phyloP scores from a whole-genome alignment of 2,329 filamentous ascomycete species.

The Diaporthe nobilis region DNA sequence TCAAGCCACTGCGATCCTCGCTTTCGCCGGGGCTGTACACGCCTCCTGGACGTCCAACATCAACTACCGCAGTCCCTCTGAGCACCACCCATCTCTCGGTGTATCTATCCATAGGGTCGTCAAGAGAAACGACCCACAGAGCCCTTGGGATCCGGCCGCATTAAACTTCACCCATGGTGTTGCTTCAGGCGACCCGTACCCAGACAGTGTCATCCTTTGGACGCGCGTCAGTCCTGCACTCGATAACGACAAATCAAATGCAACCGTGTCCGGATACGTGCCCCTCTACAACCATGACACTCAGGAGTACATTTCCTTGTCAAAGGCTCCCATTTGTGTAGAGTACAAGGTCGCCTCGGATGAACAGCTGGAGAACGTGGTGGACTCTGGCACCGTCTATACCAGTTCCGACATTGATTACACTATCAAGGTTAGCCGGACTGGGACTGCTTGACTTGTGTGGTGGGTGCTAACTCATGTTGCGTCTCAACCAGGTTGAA shows the following conservation, averaged over 20 bases:
- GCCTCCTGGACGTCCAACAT: slow-evolving; percentile 56
- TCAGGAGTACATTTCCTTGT: slow-evolving; percentile 60
- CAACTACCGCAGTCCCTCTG: slow-evolving; percentile 73
- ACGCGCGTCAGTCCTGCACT: slow-evolving; percentile 57
- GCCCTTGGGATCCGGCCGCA: slow-evolving; percentile 59
- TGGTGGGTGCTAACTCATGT: background rate
- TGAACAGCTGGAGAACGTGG: slow-evolving; percentile 57
- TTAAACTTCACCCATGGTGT: slow-evolving; percentile 74
- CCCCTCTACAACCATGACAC: slow-evolving; percentile 60
- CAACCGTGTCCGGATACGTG: slow-evolving; percentile 56
- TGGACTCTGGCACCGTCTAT: slow-evolving; percentile 72
- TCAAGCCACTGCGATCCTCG: background rate
- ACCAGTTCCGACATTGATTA: slow-evolving; percentile 83
- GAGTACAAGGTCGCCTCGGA: slow-evolving; percentile 72
- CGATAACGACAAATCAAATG: slow-evolving; percentile 62
- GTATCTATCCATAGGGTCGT: slow-evolving; percentile 71
- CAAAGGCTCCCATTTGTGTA: slow-evolving; percentile 75
- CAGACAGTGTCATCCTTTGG: slow-evolving; percentile 69
- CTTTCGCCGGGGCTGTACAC: background rate
- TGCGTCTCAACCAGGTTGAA: slow-evolving; percentile 65
- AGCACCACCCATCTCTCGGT: slow-evolving; percentile 70
- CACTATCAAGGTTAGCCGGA: slow-evolving; percentile 72
- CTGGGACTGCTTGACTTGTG: too few relatives aligned
- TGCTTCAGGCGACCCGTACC: slow-evolving; percentile 62
- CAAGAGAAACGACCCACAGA: slow-evolving; percentile 64